Conservation (phyloP, 2,329 filamentous ascomycete genomes). For the Macrophomina pseudophaseolina region DNA sequence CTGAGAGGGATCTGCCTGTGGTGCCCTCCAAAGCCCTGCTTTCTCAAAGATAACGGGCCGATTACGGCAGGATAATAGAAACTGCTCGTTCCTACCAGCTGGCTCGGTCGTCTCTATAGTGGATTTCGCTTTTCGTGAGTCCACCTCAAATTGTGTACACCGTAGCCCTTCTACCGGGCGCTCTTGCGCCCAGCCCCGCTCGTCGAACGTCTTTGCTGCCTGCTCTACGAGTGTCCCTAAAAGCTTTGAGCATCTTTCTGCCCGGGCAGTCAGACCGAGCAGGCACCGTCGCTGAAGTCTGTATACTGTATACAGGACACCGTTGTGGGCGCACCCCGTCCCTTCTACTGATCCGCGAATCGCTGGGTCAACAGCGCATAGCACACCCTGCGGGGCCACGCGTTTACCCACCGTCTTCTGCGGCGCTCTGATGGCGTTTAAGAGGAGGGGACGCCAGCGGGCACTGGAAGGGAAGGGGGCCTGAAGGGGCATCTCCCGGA, state of each 20-base stretch:
- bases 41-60: background rate
- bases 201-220: background rate
- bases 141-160: background rate
- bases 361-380: background rate
- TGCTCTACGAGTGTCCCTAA: background rate
- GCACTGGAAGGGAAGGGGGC: slow-evolving; percentile 11
- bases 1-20: background rate
- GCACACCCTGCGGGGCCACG: background rate
- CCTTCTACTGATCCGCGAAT: background rate
- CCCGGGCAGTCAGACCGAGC: background rate
- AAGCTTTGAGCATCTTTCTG: background rate
- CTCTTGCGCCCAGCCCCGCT: background rate
- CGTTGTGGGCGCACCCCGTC: background rate
- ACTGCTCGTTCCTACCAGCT: background rate
- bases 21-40: background rate
- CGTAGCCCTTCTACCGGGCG: slow-evolving; percentile 1
- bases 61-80: slow-evolving; percentile 5
- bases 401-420: background rate
- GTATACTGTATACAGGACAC: slow-evolving; percentile 14
- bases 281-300: slow-evolving; percentile 7
- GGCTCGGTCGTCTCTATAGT: background rate
- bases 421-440: background rate
- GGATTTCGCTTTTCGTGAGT: background rate
- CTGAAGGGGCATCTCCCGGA: slow-evolving; percentile 6
- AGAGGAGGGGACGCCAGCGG: background rate